Evolutionary conservation across 2,329 filamentous ascomycete species (phyloP).

Genomic region (Cercospora janseana): DNA sequence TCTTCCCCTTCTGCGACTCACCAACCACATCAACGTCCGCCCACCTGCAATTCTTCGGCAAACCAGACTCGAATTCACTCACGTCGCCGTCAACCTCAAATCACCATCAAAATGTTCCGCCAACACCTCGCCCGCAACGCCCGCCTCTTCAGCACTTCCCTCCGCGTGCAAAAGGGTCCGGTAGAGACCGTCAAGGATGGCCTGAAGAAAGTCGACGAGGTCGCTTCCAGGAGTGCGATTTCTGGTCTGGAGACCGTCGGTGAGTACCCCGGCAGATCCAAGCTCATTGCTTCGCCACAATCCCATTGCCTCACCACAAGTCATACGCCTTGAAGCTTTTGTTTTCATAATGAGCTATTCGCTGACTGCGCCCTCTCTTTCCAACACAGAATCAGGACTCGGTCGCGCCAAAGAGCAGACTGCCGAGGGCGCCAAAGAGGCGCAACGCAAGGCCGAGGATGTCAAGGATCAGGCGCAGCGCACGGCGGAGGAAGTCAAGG

Average conservation of each 20-base stretch:
- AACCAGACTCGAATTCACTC: neutral
- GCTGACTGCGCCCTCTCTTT: neutral
- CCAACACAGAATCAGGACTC: slow-evolving; percentile 52
- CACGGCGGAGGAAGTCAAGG: slow-evolving; percentile 39
- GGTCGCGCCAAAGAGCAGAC: slow-evolving; percentile 45
- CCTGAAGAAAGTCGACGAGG: slow-evolving; percentile 57
- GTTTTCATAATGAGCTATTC: neutral
- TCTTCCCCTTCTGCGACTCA: neutral
- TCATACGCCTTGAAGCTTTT: neutral
- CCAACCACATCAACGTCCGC: neutral
- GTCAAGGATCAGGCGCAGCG: slow-evolving; percentile 44
- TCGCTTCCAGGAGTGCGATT: slow-evolving; percentile 55
- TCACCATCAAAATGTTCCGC: slow-evolving; percentile 46
- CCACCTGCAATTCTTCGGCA: no score
- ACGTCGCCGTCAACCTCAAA: neutral
- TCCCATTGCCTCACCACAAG: neutral
- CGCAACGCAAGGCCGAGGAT: slow-evolving; percentile 44
- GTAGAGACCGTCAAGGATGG: slow-evolving; percentile 58
- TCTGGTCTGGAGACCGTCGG: slow-evolving; percentile 63
- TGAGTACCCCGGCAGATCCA: slow-evolving; percentile 42
- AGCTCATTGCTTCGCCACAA: neutral
- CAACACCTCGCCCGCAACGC: slow-evolving; percentile 45
- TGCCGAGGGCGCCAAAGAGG: slow-evolving; percentile 35
- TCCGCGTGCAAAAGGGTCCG: slow-evolving; percentile 47
- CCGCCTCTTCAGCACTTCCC: slow-evolving; percentile 56